phyloP scores from a whole-genome alignment of 1,139 yeast species.

The Nematodospora anomalae region DNA sequence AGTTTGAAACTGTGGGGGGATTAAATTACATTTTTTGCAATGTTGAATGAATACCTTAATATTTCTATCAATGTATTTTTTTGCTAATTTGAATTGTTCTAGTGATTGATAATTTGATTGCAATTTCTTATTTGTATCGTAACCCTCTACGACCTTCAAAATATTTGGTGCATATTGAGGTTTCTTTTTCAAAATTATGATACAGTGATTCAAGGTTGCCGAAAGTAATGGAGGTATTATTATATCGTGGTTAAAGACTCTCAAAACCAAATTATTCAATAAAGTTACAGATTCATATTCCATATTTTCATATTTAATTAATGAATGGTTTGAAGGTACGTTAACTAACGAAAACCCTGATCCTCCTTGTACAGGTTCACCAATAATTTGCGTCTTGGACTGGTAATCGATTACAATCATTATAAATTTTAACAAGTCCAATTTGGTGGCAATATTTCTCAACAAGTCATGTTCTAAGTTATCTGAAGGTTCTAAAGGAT shows the following conservation, averaged over 20 bases:
- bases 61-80: constrained; percentile 44
- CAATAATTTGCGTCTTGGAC: constrained; percentile 44
- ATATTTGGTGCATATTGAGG: constrained; percentile 52
- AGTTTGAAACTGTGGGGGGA: constrained; percentile 37
- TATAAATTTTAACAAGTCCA: constrained; percentile 72
- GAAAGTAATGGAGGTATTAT: constrained; percentile 56
- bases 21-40: constrained; percentile 34
- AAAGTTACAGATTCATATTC: constrained; percentile 74
- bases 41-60: constrained; percentile 38
- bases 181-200: constrained; percentile 56
- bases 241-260: constrained; percentile 54
- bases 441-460: constrained; percentile 55
- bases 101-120: constrained; percentile 49
- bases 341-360: constrained; percentile 55
- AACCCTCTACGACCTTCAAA: constrained; percentile 38
- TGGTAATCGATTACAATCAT: constrained; percentile 72
- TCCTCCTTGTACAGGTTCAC: constrained; percentile 11
- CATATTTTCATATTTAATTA: constrained; percentile 53
- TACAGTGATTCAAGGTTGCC: constrained; percentile 53
- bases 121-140: constrained; percentile 37
- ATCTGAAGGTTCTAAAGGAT: constrained; percentile 47
- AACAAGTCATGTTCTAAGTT: constrained; percentile 50
- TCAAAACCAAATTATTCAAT: constrained; percentile 69
- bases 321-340: constrained; percentile 66
- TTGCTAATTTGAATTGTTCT: constrained; percentile 43